Conservation (phyloP, 441 rosid genomes). For the Euphorbia schlechtendalii region DNA sequence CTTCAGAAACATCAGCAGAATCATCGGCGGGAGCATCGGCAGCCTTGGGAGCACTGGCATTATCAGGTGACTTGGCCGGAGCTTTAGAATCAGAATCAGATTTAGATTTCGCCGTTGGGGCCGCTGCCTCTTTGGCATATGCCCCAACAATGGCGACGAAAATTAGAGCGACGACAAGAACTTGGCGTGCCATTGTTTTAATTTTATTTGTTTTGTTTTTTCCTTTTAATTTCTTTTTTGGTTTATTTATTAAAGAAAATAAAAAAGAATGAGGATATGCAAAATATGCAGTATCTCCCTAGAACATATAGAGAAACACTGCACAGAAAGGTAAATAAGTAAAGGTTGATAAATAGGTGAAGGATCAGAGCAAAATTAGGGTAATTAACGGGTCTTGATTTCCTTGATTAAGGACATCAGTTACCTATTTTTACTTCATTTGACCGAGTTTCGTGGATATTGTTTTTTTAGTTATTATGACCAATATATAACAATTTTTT, state of each 20-base stretch:
- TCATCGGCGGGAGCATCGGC: constrained; percentile 4
- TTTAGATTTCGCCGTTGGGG: constrained; percentile 22
- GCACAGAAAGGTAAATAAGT: constrained; percentile 10
- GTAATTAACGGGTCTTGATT: not conserved
- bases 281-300: constrained; percentile 24
- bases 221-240: not conserved
- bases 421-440: not conserved
- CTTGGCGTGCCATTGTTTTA: constrained; percentile 48
- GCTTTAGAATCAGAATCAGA: constrained; percentile 20
- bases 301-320: constrained; percentile 32
- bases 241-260: not conserved
- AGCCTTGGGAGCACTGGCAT: not conserved
- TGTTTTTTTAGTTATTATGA: not conserved
- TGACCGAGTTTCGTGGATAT: constrained; percentile 22
- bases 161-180: constrained; percentile 35
- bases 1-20: not conserved
- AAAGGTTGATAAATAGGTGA: constrained; percentile 16
- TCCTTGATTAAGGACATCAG: not conserved
- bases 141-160: constrained; percentile 34
- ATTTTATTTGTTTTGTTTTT: not conserved
- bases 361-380: constrained; percentile 8
- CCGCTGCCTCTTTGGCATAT: constrained; percentile 42
- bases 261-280: constrained; percentile 6
- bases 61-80: constrained; percentile 5
- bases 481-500: not conserved